Evolutionary conservation across 805 yeast genomes (phyloP).

Genomic region (Cyberlindnera mrakii): DNA sequence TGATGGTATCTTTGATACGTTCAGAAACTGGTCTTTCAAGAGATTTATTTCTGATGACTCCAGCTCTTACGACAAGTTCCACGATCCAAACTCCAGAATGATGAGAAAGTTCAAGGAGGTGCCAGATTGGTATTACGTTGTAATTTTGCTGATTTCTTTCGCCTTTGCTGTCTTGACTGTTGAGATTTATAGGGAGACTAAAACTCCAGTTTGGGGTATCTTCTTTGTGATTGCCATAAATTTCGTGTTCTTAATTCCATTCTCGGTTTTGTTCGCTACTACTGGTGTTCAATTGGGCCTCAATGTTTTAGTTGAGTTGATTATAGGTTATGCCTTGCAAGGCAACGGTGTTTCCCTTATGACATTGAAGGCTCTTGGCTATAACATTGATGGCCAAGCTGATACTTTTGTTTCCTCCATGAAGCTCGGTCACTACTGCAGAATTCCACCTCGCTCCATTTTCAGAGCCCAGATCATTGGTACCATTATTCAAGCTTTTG

Average conservation of each 20-base stretch:
- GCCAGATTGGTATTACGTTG: conserved; percentile 43
- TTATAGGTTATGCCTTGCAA: conserved; percentile 50
- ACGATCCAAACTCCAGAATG: conserved; percentile 46
- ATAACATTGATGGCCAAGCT: conserved; percentile 60
- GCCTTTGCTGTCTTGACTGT: conserved; percentile 41
- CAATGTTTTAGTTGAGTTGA: conserved; percentile 49
- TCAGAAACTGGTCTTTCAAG: conserved; percentile 4
- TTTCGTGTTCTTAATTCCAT: conserved; percentile 44
- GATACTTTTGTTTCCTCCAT: conserved; percentile 48
- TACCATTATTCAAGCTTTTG: conserved; percentile 25
- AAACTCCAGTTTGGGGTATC: conserved; percentile 60
- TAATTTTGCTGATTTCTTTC: conserved; percentile 37
- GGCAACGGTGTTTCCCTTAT: conserved; percentile 45
- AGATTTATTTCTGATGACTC: neutral
- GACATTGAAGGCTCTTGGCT: conserved; percentile 46
- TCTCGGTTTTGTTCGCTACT: conserved; percentile 39
- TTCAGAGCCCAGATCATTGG: conserved; percentile 40
- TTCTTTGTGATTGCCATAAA: conserved; percentile 48
- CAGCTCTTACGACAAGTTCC: conserved; percentile 3
- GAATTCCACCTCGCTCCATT: conserved; percentile 52
- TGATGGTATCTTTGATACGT: conserved; percentile 2
- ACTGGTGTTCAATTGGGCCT: conserved; percentile 45
- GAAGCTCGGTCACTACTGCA: conserved; percentile 41
- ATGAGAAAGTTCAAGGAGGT: conserved; percentile 56
- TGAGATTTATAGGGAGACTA: conserved; percentile 35